A percentile compares a stretch with the other conserved stretches of the same genome.
Evolutionary conservation across 371 early-diverging fungal genomes (phyloP).

Genomic region (Syncephalastrum racemosum): DNA sequence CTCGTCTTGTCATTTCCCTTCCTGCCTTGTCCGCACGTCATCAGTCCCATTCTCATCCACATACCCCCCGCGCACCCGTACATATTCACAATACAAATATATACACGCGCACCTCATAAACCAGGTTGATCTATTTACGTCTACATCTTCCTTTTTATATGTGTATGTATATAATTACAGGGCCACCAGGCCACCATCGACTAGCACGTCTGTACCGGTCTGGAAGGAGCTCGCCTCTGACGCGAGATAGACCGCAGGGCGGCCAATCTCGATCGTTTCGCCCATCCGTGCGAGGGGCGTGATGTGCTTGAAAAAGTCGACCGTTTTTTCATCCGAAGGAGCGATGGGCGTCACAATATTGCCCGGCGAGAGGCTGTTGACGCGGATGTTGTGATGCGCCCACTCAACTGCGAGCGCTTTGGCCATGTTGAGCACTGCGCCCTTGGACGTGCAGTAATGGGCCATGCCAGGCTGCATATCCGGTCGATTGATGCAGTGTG

Average conservation of each 20-base stretch:
- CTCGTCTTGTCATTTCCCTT: too few species aligned
- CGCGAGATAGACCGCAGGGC: constrained; percentile 27
- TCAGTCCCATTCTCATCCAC: too few species aligned
- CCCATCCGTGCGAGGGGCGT: constrained; percentile 27
- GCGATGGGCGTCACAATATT: constrained; percentile 29
- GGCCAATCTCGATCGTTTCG: constrained; percentile 19
- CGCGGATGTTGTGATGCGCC: constrained; percentile 24
- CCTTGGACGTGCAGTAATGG: constrained; percentile 26
- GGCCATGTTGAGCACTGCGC: constrained; percentile 25
- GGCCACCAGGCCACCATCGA: constrained; percentile 9
- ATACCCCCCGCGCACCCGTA: too few species aligned
- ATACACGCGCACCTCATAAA: too few species aligned
- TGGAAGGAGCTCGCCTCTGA: constrained; percentile 31
- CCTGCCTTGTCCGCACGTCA: too few species aligned
- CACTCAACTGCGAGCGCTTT: constrained; percentile 25
- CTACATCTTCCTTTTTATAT: too few species aligned
- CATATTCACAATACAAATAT: too few species aligned
- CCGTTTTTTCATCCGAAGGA: constrained; percentile 16
- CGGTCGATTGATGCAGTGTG: constrained; percentile 25
- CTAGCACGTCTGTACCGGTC: constrained; percentile 23
- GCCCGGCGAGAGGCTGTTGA: constrained; percentile 27
- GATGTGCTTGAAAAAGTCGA: constrained; percentile 16
- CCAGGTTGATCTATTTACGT: too few species aligned
- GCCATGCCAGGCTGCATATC: constrained; percentile 22
- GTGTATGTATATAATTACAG: too few species aligned